Base-by-base conservation (phyloP, 2,329 filamentous ascomycete species). In the Chrysosporium keratinophilum region DNA sequence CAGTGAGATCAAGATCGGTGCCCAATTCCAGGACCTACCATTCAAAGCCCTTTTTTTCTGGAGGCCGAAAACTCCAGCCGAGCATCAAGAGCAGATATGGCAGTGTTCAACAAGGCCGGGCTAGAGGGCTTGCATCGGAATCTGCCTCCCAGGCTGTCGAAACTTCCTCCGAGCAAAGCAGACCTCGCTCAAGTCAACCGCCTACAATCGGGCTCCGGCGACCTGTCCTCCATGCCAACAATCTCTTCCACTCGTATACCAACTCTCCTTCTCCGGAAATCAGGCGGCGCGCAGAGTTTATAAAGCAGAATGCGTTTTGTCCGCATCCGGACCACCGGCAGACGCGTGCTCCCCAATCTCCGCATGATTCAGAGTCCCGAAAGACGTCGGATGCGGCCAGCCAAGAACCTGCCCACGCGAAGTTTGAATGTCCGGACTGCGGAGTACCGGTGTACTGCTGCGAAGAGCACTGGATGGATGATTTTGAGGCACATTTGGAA, bases 391-490 rank as follows among this genome's bases (percentile, higher is more conserved):
- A 79, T 20, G 64, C 60, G 20, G 55, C 55, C 19, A 62, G 54
- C 33, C 51, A 43, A 35, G 43, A 52, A 23, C 85, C 91, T 0
- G 83, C 84, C 14, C 88, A 95, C 69, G 88, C 96, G 50, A 78
- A 86, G 61, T 96, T 95, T 65, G 93, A 97, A 69, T 98, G 93
- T 64, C 90, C 93, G 0, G 91, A 98, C 69, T 98, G 93, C 63
- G 93, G 93, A 12, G 80, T 97, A 41, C 90, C 94, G 0, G 83
- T 95, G 5, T 95, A 93, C 67, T 98, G 93, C 74, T 91, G 83
- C 62, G 87, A 96, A 70, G 85, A 88, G 61, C 93, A 98, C 68
- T 97, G 91, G 87, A 88, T 87, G 67, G 88, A 94, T 62, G 88
- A 97, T 69, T 98, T 95, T 65, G 91, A 97, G 70, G 79, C 83